A percentile compares a stretch with the other conserved stretches of the same genome.
phyloP scores from a whole-genome alignment of 345 rosid species.

The Eucalyptus erythrocorys region DNA sequence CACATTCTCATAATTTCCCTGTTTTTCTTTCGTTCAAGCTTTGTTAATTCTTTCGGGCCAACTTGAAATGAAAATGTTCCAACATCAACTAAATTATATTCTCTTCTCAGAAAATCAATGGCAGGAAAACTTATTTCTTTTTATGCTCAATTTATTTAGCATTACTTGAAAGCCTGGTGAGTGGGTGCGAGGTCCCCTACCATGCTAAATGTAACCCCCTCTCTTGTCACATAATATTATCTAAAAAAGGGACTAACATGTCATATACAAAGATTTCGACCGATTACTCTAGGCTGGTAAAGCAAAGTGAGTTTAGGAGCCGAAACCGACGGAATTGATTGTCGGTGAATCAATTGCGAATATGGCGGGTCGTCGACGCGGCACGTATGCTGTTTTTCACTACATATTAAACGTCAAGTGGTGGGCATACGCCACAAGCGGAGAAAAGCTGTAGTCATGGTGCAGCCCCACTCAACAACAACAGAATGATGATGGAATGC shows the following conservation, averaged over 20 bases:
- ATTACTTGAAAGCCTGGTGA: neutral
- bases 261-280: neutral
- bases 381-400: neutral
- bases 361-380: neutral
- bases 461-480: slow-evolving; percentile 32
- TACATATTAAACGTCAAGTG: neutral
- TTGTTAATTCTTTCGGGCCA: neutral
- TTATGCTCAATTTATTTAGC: neutral
- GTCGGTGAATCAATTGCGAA: neutral
- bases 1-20: neutral
- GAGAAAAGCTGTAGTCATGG: neutral
- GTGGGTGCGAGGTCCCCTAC: neutral
- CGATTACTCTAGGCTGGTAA: neutral
- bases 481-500: slow-evolving; percentile 23
- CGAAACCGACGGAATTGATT: neutral
- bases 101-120: neutral
- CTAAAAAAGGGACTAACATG: accelerated
- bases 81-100: neutral
- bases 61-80: neutral
- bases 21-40: neutral
- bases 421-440: neutral
- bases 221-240: accelerated
- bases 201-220: neutral
- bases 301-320: neutral
- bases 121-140: neutral